Conservation (phyloP, 2,329 filamentous ascomycete genomes). For the Cercospora nicotianae region DNA sequence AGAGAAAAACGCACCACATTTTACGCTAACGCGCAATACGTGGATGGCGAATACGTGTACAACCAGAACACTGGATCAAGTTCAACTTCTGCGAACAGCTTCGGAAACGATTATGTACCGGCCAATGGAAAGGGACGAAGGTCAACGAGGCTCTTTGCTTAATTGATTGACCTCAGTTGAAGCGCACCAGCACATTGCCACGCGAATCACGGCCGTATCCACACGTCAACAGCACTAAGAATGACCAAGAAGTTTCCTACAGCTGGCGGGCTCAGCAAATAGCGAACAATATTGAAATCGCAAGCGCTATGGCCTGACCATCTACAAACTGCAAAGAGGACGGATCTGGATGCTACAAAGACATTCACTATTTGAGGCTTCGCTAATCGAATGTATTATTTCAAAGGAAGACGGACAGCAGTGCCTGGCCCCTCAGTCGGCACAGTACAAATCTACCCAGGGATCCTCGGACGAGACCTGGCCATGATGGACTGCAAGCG, state of each 20-base stretch:
- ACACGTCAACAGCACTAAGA: background rate
- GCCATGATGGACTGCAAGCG: background rate
- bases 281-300: background rate
- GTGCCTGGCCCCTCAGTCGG: background rate
- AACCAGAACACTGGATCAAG: conserved; percentile 34
- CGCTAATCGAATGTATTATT: background rate
- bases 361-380: background rate
- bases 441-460: background rate
- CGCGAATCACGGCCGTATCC: background rate
- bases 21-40: conserved; percentile 83
- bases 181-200: background rate
- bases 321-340: background rate
- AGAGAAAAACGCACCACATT: conserved; percentile 88
- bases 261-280: background rate
- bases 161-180: background rate
- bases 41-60: conserved; percentile 94
- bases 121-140: conserved; percentile 3
- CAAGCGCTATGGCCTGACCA: background rate
- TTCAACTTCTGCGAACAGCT: conserved; percentile 24
- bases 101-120: conserved; percentile 17
- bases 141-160: background rate
- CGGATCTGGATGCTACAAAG: background rate
- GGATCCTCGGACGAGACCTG: background rate
- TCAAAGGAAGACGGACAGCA: background rate
- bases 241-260: background rate